These are phyloP conservation scores for Saccharomycopsis synnaedendra DNA, from an alignment of 805 yeast species.

Conservation along the genomic window DNA sequence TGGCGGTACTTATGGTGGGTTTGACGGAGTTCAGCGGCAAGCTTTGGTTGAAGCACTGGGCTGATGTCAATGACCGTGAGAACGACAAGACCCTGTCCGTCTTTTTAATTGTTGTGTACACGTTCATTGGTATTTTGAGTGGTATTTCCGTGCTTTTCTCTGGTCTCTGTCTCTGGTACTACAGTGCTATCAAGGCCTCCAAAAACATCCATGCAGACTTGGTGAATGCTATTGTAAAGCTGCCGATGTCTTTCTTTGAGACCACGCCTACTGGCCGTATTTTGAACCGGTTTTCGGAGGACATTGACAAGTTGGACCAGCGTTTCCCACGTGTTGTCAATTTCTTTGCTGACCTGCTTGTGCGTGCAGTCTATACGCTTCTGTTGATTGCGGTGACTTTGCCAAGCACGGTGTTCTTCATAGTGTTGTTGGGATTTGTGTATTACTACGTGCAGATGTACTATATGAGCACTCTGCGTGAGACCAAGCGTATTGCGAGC, in stretches of 20 bases:
- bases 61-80: conserved; percentile 37
- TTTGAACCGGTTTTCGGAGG: conserved; percentile 65
- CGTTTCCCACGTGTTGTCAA: conserved; percentile 43
- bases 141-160: conserved; percentile 31
- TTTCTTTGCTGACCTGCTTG: not conserved
- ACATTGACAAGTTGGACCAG: conserved; percentile 45
- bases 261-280: conserved; percentile 81
- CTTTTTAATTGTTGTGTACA: conserved; percentile 40
- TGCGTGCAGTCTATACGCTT: conserved; percentile 39
- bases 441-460: conserved; percentile 62
- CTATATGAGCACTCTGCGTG: conserved; percentile 64
- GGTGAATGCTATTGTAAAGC: conserved; percentile 46
- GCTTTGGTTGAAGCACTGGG: conserved; percentile 63
- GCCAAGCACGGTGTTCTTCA: conserved; percentile 42
- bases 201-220: conserved; percentile 42
- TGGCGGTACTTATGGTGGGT: conserved; percentile 25
- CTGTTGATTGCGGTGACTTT: conserved; percentile 39
- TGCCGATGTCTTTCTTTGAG: conserved; percentile 79
- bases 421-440: conserved; percentile 36
- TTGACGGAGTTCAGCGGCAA: conserved; percentile 33
- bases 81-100: conserved; percentile 28
- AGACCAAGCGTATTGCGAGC: conserved; percentile 62
- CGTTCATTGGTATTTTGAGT: conserved; percentile 41
- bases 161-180: conserved; percentile 37
- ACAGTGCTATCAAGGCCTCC: conserved; percentile 46